Percentiles rank a stretch among this genome's conserved stretches.
Evolutionary conservation across 306 rosid genomes (phyloP).

Genomic region (Arachis hypogaea): DNA sequence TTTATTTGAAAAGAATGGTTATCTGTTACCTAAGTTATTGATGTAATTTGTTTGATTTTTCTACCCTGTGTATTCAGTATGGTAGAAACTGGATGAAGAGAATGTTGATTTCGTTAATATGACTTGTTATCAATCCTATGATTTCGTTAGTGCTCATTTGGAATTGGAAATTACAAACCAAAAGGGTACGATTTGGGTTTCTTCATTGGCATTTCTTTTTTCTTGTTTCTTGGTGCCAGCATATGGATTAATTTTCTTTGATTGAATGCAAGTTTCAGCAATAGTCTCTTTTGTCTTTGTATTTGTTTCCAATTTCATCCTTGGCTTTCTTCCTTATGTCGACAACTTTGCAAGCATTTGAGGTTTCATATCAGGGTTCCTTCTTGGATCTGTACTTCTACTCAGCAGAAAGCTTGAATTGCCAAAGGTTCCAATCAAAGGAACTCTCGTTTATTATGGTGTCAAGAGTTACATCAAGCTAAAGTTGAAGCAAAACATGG

Average conservation of each 20-base stretch:
- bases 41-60: too few species aligned
- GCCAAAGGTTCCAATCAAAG: slow-evolving; percentile 48
- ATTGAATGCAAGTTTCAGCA: not conserved
- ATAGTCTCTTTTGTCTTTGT: slow-evolving; percentile 53
- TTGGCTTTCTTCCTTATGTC: slow-evolving; percentile 21
- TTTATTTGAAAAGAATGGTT: too few species aligned
- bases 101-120: too few species aligned
- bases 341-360: slow-evolving; percentile 44
- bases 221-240: slow-evolving; percentile 24
- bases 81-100: too few species aligned
- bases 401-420: slow-evolving; percentile 47
- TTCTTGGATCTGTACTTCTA: slow-evolving; percentile 73
- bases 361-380: slow-evolving; percentile 76
- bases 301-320: slow-evolving; percentile 61
- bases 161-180: slow-evolving; percentile 70
- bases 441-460: slow-evolving; percentile 47
- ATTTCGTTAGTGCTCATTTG: slow-evolving; percentile 40
- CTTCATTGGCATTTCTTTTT: not conserved
- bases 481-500: too few species aligned
- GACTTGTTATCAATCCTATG: too few species aligned
- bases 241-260: slow-evolving; percentile 28
- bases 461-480: slow-evolving; percentile 10
- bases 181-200: slow-evolving; percentile 55
- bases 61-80: too few species aligned
- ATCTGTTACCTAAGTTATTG: too few species aligned